Percentiles rank a stretch among this genome's conserved stretches.
phyloP scores from a whole-genome alignment of 257 asterid genomes.

The Rauvolfia tetraphylla region DNA sequence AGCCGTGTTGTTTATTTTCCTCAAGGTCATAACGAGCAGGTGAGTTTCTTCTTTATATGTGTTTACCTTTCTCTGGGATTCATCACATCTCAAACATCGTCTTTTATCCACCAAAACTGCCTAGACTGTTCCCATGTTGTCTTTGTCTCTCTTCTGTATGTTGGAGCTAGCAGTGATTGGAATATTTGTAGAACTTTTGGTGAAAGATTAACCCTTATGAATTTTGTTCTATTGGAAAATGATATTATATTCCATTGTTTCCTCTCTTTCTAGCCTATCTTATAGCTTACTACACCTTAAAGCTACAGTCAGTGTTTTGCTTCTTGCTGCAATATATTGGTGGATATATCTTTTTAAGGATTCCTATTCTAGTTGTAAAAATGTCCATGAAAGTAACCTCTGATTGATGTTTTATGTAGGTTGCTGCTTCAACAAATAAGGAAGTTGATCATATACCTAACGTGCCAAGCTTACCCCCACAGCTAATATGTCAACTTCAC shows the following conservation, averaged over 20 bases:
- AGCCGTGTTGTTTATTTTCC: constrained; percentile 82
- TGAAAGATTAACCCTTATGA: neutral
- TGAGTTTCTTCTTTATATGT: constrained; percentile 17
- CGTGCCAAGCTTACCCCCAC: constrained; percentile 64
- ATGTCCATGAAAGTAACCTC: neutral
- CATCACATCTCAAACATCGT: neutral
- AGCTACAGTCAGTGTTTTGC: neutral
- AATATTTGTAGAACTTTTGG: neutral
- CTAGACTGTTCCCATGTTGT: neutral
- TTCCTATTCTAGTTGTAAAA: neutral
- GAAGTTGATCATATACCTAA: constrained; percentile 70
- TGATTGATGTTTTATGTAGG: constrained; percentile 23
- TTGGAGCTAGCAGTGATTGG: neutral
- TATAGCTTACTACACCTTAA: neutral
- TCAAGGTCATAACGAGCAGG: constrained; percentile 86
- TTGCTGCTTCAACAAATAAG: constrained; percentile 69
- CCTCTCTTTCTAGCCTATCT: neutral
- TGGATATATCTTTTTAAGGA: neutral
- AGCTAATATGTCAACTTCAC: constrained; percentile 73
- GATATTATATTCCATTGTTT: neutral
- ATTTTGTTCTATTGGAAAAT: neutral
- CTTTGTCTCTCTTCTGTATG: neutral
- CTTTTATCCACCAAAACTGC: neutral
- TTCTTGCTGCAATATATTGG: neutral
- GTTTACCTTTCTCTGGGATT: neutral